Conservation (phyloP, 306 rosid genomes). For the Vigna mungo region DNA sequence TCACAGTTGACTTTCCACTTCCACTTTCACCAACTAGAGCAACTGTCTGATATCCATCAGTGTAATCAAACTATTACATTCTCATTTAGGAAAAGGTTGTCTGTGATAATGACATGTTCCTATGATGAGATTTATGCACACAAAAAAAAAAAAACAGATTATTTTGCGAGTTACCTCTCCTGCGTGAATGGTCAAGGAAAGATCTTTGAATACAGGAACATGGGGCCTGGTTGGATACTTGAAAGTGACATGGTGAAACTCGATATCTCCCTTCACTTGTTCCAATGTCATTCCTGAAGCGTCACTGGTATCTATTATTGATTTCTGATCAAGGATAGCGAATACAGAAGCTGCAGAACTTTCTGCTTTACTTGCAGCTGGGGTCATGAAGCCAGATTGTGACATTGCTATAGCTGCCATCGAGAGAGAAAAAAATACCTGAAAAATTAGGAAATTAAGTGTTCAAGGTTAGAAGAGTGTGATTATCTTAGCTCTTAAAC, state of each 20-base stretch:
- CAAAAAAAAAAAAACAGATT: background rate
- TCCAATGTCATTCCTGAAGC: constrained; percentile 56
- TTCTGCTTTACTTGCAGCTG: background rate
- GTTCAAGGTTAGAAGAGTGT: background rate
- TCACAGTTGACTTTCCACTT: constrained; percentile 83
- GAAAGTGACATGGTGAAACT: constrained; percentile 64
- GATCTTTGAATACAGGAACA: constrained; percentile 63
- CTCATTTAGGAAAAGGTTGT: constrained; percentile 13
- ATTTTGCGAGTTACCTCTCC: constrained; percentile 61
- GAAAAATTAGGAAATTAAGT: background rate
- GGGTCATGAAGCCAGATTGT: background rate
- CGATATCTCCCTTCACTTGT: constrained; percentile 69
- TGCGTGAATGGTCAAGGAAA: constrained; percentile 65
- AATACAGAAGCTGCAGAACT: background rate
- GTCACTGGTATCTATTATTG: constrained; percentile 56
- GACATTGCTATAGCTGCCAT: background rate
- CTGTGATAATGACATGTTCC: background rate
- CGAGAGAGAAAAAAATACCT: background rate
- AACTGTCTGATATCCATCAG: constrained; percentile 60
- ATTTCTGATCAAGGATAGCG: background rate
- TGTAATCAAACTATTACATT: constrained; percentile 40
- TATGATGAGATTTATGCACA: background rate
- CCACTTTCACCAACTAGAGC: constrained; percentile 95
- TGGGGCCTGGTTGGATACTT: constrained; percentile 75
- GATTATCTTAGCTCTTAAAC: background rate